Conservation (phyloP, 192 early-diverging fungal species). For the Coemansia sp. region DNA sequence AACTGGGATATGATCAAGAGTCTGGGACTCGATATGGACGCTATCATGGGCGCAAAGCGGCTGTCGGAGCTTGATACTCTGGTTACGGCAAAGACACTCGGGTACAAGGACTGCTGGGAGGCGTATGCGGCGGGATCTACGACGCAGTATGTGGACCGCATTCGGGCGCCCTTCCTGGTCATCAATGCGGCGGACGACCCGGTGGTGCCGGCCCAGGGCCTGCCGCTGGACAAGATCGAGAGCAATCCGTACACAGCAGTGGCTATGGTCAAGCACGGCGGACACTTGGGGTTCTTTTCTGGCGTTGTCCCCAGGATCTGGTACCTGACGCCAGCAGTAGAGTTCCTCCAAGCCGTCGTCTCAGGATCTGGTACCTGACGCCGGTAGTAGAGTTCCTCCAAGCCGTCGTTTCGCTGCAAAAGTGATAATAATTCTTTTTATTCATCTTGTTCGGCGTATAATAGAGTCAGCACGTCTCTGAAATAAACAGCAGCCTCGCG, state of each 20-base stretch:
- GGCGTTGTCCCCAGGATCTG: slow-evolving; percentile 27
- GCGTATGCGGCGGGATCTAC: slow-evolving; percentile 65
- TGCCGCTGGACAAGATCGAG: slow-evolving; percentile 69
- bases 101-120: slow-evolving; percentile 76
- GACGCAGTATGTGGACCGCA: slow-evolving; percentile 50
- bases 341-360: slow-evolving; percentile 37
- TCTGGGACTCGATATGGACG: slow-evolving; percentile 38
- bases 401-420: not conserved
- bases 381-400: slow-evolving; percentile 60
- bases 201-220: slow-evolving; percentile 60
- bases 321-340: slow-evolving; percentile 62
- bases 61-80: slow-evolving; percentile 77
- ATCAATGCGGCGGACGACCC: slow-evolving; percentile 82
- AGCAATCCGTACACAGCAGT: slow-evolving; percentile 76
- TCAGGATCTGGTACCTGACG: slow-evolving; percentile 12
- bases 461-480: slow-evolving; percentile 47
- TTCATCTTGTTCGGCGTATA: slow-evolving; percentile 54
- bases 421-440: too few relatives aligned
- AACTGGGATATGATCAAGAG: slow-evolving; percentile 37
- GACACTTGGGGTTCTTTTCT: slow-evolving; percentile 81
- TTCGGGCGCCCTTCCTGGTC: slow-evolving; percentile 72
- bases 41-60: slow-evolving; percentile 52
- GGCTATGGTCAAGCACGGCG: slow-evolving; percentile 72
- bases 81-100: slow-evolving; percentile 64
- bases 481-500: slow-evolving; percentile 47